A percentile compares a stretch with the other conserved stretches of the same genome.
Conservation (phyloP, 129 eudicot species). For the Glebionis coronaria region DNA sequence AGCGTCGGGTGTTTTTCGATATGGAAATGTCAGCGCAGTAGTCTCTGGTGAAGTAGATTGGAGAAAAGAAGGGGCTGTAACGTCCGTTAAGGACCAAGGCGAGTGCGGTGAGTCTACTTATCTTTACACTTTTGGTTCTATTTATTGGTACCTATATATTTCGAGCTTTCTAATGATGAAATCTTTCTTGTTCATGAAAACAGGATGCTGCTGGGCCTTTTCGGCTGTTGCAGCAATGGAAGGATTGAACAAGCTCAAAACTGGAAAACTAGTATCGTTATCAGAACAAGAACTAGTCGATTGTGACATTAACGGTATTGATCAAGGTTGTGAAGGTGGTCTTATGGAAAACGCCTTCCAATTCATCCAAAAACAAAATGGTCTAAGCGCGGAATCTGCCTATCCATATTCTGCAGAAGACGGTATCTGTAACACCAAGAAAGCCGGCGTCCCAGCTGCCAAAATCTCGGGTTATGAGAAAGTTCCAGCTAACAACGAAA, state of each 20-base stretch:
- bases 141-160: too few relatives aligned
- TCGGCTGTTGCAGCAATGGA: conserved; percentile 56
- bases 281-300: conserved; percentile 57
- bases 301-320: conserved; percentile 29
- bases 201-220: conserved; percentile 73
- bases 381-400: conserved; percentile 33
- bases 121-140: not conserved
- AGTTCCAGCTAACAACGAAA: conserved; percentile 47
- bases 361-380: conserved; percentile 37
- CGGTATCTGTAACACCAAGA: conserved; percentile 27
- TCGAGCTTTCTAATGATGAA: too few relatives aligned
- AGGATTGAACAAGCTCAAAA: conserved; percentile 43
- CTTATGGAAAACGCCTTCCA: conserved; percentile 34
- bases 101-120: conserved; percentile 34
- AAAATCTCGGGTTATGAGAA: conserved; percentile 36
- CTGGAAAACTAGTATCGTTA: conserved; percentile 39
- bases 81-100: conserved; percentile 43
- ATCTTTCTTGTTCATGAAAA: too few relatives aligned
- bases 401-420: conserved; percentile 47
- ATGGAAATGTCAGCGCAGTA: conserved; percentile 37
- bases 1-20: conserved; percentile 16
- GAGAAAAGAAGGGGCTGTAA: conserved; percentile 51
- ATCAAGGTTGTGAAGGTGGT: conserved; percentile 43
- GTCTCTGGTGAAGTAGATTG: conserved; percentile 45
- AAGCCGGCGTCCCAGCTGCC: conserved; percentile 25